Conservation (phyloP, 257 asterid genomes). For the Jasminum sambac region DNA sequence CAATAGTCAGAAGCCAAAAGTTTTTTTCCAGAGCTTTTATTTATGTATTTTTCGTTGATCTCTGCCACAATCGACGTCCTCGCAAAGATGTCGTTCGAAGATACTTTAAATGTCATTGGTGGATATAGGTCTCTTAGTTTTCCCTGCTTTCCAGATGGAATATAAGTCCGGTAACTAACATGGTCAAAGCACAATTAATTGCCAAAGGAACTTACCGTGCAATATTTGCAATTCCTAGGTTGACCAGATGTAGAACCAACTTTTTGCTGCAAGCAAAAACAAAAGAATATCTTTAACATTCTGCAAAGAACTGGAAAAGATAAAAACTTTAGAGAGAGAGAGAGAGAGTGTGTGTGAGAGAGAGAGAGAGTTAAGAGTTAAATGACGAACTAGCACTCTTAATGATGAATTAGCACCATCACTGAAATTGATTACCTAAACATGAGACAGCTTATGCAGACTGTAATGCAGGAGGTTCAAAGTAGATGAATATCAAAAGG, state of each 20-base stretch:
- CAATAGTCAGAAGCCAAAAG: slow-evolving; percentile 76
- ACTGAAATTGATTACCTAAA: slow-evolving; percentile 3
- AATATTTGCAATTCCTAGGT: slow-evolving; percentile 63
- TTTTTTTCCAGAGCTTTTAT: slow-evolving; percentile 22
- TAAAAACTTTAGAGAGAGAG: background rate
- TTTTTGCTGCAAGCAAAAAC: slow-evolving; percentile 51
- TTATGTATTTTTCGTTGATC: slow-evolving; percentile 38
- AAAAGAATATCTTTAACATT: slow-evolving; percentile 26
- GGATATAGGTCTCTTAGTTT: slow-evolving; percentile 57
- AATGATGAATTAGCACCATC: slow-evolving; percentile 18
- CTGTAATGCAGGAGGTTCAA: slow-evolving; percentile 14
- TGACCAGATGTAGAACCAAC: slow-evolving; percentile 34
- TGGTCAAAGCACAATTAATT: slow-evolving; percentile 24
- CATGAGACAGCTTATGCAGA: background rate
- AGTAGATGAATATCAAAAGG: slow-evolving; percentile 14
- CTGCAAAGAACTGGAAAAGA: slow-evolving; percentile 22
- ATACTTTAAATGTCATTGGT: slow-evolving; percentile 68
- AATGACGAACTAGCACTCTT: background rate
- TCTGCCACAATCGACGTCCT: slow-evolving; percentile 78
- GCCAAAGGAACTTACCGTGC: slow-evolving; percentile 63
- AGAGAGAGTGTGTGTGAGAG: too few relatives aligned
- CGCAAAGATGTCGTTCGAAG: slow-evolving; percentile 65
- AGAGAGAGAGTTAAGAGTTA: background rate
- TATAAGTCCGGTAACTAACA: slow-evolving; percentile 30
- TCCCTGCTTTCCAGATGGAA: slow-evolving; percentile 57